Conservation (phyloP, 148 eudicot genomes). For the Pharnaceum exiguum region DNA sequence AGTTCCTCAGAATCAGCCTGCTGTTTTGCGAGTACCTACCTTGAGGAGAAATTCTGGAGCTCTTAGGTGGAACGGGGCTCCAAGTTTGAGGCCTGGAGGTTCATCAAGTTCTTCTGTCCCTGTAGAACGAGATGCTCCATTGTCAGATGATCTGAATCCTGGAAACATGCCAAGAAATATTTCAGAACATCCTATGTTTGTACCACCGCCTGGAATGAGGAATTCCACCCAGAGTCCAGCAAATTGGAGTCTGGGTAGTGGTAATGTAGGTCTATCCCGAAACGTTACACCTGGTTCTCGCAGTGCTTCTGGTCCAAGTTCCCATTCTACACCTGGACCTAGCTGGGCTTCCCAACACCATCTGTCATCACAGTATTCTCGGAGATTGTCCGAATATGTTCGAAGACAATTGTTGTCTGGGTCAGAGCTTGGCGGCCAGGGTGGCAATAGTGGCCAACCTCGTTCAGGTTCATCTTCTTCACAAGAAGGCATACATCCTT, state of each 20-base stretch:
- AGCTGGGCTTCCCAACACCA: slow-evolving; percentile 48
- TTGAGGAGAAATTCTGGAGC: slow-evolving; percentile 42
- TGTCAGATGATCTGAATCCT: slow-evolving; percentile 36
- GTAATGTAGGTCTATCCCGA: slow-evolving; percentile 31
- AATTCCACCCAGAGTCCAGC: slow-evolving; percentile 37
- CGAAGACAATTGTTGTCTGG: slow-evolving; percentile 54
- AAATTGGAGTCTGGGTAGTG: slow-evolving; percentile 40
- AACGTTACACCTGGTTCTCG: slow-evolving; percentile 53
- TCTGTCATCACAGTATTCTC: slow-evolving; percentile 44
- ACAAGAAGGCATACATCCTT: slow-evolving; percentile 34
- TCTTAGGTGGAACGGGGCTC: slow-evolving; percentile 50
- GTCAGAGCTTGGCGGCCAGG: slow-evolving; percentile 48
- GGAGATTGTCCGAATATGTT: slow-evolving; percentile 68
- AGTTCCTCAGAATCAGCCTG: slow-evolving; percentile 30
- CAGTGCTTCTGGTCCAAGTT: slow-evolving; percentile 31
- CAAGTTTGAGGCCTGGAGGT: slow-evolving; percentile 41
- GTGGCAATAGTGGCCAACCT: slow-evolving; percentile 27
- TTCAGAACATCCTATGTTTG: slow-evolving; percentile 59
- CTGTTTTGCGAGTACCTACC: slow-evolving; percentile 33
- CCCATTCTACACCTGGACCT: slow-evolving; percentile 33
- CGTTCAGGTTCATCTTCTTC: slow-evolving; percentile 36
- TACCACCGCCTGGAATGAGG: slow-evolving; percentile 49
- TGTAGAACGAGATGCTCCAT: slow-evolving; percentile 26
- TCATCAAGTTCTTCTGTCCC: slow-evolving; percentile 26
- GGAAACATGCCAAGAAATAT: slow-evolving; percentile 44